Conservation (phyloP, 2,329 filamentous ascomycete species). For the Aureobasidium subglaciale region DNA sequence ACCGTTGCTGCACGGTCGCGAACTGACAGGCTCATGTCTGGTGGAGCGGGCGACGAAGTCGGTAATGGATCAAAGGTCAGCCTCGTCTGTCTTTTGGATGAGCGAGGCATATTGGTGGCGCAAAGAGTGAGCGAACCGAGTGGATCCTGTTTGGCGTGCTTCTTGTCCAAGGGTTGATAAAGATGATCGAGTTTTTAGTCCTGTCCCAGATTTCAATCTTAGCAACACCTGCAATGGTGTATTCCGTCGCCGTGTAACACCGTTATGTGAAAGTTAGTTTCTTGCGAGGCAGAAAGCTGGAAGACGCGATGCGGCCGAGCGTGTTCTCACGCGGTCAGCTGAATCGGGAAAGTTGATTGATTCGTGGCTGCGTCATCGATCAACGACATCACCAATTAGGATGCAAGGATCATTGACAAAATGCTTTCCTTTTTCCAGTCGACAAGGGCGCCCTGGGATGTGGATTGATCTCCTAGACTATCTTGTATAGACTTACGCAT, state of each 20-base stretch:
- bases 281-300: conserved; percentile 6
- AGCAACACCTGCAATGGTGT: background rate
- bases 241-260: background rate
- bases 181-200: background rate
- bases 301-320: background rate
- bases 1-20: conserved; percentile 30
- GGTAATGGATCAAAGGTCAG: conserved; percentile 38
- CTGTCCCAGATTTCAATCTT: background rate
- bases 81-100: conserved; percentile 33
- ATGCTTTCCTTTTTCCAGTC: background rate
- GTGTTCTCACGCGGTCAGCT: background rate
- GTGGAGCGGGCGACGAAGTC: conserved; percentile 33
- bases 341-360: conserved; percentile 5
- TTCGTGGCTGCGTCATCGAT: background rate
- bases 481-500: background rate
- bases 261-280: background rate
- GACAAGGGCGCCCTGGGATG: too few species aligned
- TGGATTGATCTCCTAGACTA: too few species aligned
- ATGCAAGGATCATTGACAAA: background rate
- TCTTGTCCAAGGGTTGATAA: background rate
- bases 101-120: background rate
- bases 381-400: background rate
- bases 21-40: conserved; percentile 28
- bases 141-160: too few species aligned
- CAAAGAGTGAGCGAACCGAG: too few species aligned